phyloP scores from a whole-genome alignment of 371 early-diverging fungal genomes.

The Sporodiniella umbellata region DNA sequence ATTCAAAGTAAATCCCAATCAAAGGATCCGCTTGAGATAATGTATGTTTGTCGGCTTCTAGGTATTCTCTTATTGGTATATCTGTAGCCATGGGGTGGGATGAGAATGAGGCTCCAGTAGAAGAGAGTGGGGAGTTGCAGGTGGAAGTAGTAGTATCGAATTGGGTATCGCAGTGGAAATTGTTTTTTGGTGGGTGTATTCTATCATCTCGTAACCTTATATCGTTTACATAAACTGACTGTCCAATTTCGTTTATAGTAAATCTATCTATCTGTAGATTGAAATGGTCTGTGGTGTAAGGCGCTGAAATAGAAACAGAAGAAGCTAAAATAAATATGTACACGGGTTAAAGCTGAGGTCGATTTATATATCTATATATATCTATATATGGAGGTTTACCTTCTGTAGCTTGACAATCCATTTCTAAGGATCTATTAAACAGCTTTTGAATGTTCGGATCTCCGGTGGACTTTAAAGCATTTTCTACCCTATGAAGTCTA shows the following conservation, averaged over 20 bases:
- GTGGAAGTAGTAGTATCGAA: slow-evolving; percentile 15
- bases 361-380: no score
- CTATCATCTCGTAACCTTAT: slow-evolving; percentile 26
- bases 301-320: slow-evolving; percentile 18
- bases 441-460: slow-evolving; percentile 20
- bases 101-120: slow-evolving; percentile 5
- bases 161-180: slow-evolving; percentile 14
- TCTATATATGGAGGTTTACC: no score
- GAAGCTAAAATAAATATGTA: no score
- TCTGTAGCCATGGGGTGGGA: slow-evolving; percentile 1
- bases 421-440: slow-evolving; percentile 19
- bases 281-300: slow-evolving; percentile 18
- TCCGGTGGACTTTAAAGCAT: slow-evolving; percentile 34
- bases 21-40: slow-evolving; percentile 17
- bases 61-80: slow-evolving; percentile 14
- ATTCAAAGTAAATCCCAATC: slow-evolving; percentile 45
- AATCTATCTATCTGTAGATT: slow-evolving; percentile 19
- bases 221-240: slow-evolving; percentile 41
- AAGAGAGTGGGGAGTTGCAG: slow-evolving; percentile 18
- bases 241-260: slow-evolving; percentile 42
- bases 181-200: slow-evolving; percentile 14
- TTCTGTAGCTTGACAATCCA: neutral
- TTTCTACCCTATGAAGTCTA: slow-evolving; percentile 40
- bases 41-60: slow-evolving; percentile 6
- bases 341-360: no score